Evolutionary conservation across 345 rosid genomes (phyloP).

Genomic region (Populus tremula): DNA sequence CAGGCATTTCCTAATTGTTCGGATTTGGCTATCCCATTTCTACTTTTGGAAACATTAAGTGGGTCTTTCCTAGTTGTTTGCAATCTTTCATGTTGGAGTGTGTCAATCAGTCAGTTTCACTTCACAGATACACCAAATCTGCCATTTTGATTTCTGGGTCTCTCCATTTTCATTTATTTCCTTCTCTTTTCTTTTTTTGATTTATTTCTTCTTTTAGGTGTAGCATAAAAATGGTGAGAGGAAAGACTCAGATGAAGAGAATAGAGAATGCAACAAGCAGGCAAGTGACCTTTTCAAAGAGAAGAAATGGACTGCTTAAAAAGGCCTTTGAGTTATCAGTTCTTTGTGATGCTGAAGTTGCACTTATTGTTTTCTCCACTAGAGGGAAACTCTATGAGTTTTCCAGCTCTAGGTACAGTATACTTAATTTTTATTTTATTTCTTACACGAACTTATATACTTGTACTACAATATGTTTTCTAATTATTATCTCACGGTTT

Average conservation of each 20-base stretch:
- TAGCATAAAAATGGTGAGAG: slow-evolving; percentile 56
- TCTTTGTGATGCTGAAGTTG: slow-evolving; percentile 87
- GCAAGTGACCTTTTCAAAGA: slow-evolving; percentile 87
- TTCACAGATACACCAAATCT: slow-evolving; percentile 1
- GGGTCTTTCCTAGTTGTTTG: slow-evolving; percentile 3
- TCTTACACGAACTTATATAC: neutral
- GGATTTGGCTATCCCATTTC: slow-evolving; percentile 14
- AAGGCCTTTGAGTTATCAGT: slow-evolving; percentile 83
- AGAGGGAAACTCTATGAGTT: slow-evolving; percentile 82
- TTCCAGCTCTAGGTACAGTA: slow-evolving; percentile 57
- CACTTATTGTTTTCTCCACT: slow-evolving; percentile 75
- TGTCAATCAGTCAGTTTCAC: neutral
- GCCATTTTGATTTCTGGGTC: slow-evolving; percentile 5
- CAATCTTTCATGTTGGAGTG: neutral
- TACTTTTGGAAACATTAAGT: slow-evolving; percentile 29
- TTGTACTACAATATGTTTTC: neutral
- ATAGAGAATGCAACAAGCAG: slow-evolving; percentile 83
- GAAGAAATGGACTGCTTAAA: slow-evolving; percentile 76
- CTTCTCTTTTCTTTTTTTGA: neutral
- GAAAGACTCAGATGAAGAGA: slow-evolving; percentile 88
- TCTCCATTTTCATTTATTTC: neutral
- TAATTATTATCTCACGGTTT: neutral
- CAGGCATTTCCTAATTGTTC: slow-evolving; percentile 23
- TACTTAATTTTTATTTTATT: neutral
- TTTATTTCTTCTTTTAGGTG: neutral